phyloP scores from a whole-genome alignment of 2,329 filamentous ascomycete species.

The Colletotrichum australisinense region DNA sequence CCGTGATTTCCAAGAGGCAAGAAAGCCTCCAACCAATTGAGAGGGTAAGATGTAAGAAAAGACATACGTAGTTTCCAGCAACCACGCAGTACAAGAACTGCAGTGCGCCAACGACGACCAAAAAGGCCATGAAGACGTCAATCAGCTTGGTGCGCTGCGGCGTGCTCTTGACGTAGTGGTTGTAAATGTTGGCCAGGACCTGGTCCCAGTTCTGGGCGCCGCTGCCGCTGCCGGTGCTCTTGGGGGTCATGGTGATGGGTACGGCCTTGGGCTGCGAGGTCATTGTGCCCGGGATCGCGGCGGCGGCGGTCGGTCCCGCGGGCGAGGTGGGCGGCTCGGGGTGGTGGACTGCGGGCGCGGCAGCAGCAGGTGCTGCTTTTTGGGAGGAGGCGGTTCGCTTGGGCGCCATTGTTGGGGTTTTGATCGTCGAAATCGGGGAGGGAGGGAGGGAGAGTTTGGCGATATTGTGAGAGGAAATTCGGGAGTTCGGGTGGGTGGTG shows the following conservation, averaged over 20 bases:
- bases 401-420: conserved; percentile 56
- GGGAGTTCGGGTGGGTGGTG: background rate
- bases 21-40: background rate
- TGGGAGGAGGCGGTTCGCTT: conserved; percentile 54
- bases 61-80: conserved; percentile 90
- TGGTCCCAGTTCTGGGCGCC: conserved; percentile 58
- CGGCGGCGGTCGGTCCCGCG: conserved; percentile 32
- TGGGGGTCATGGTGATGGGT: conserved; percentile 31
- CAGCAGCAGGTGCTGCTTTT: background rate
- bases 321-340: conserved; percentile 37
- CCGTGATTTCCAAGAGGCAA: background rate
- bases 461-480: conserved; percentile 11
- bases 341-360: conserved; percentile 29
- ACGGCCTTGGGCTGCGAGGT: conserved; percentile 36
- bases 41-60: background rate
- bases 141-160: conserved; percentile 92
- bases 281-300: conserved; percentile 36
- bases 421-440: background rate
- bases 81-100: conserved; percentile 95
- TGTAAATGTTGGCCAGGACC: conserved; percentile 77
- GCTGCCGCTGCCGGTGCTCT: conserved; percentile 41
- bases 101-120: conserved; percentile 85
- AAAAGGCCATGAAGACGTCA: conserved; percentile 89
- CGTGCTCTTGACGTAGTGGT: conserved; percentile 83
- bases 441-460: conserved; percentile 2